Base-by-base conservation (phyloP, 805 yeast genomes). In the Kodamaea fukazawae region DNA sequence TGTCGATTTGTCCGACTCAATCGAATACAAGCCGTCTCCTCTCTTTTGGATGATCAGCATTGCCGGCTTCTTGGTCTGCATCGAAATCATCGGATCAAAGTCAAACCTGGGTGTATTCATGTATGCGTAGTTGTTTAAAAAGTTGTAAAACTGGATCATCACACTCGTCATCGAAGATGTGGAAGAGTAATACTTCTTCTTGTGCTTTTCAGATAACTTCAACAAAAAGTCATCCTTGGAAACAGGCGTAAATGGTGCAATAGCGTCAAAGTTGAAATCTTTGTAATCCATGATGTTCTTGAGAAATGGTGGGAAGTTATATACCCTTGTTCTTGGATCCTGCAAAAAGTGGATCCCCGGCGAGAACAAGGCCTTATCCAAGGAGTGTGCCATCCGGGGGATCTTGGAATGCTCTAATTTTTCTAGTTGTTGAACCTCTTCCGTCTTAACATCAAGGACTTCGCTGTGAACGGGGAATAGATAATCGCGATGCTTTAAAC, bases 81-180 rank as follows among this genome's bases (percentile, higher is more conserved):
- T 14, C n/a, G 48, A 46, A 10, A 22, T 33, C 39, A 36, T 39
- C 10, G 42, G 38, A 13, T 32, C 40, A 32, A 60, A 61, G 15
- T 52, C 48, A 38, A 66, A 65, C 26, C 72, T 49, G 9, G 48
- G 38, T 10, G 44, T 45, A 1, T 50, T 39, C 7, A 34, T 32
- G 2, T 48, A 44, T 15, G 48, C 37, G 45, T 65, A 68, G 41
- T 65, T 70, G 50, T 82, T 79, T 29, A 93, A 55, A 7, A 86
- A 63, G 43, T 70, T 71, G 61, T 93, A 96, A 43, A 91, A 66
- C 36, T 89, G 95, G 3, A 81, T 70, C 32, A 91, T 69, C 1
- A 81, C 62, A 1, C 81, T 71, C 0, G 98, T 90, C 86, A 91
- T 75, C 1, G 96, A 85, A 13, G 95, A 85, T 0, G 98, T 89